Conservation (phyloP, 2,329 filamentous ascomycete species). For the Dendrostoma leiphaemia region DNA sequence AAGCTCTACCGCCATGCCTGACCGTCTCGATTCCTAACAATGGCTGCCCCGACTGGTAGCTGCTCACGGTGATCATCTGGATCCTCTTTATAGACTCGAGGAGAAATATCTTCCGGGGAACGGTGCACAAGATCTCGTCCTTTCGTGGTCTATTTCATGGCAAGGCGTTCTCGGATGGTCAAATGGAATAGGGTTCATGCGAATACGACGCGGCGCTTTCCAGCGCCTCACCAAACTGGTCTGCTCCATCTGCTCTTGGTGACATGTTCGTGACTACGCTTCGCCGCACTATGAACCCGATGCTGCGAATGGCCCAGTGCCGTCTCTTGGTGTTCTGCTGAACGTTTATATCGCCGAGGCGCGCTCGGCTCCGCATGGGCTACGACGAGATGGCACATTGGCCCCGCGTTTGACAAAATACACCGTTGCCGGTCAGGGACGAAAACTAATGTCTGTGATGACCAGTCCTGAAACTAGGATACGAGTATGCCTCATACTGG, state of each 20-base stretch:
- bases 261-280: neutral
- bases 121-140: neutral
- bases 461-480: too few species aligned
- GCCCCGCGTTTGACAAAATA: too few species aligned
- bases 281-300: too few species aligned
- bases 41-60: neutral
- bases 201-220: neutral
- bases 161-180: conserved; percentile 7
- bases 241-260: neutral
- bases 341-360: too few species aligned
- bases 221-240: neutral
- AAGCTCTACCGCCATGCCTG: neutral
- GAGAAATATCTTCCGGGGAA: neutral
- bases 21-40: neutral
- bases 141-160: conserved; percentile 4
- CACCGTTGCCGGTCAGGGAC: too few species aligned
- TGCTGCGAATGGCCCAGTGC: too few species aligned
- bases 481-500: too few species aligned
- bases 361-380: too few species aligned
- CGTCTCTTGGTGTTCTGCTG: too few species aligned
- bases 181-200: neutral
- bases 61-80: neutral
- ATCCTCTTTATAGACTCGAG: neutral
- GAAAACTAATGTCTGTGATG: too few species aligned
- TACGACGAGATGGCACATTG: too few species aligned